Evolutionary conservation across 225 moss, liverwort and hornwort species (phyloP), one percentile per base, ranked within the genome.

Genomic region (Bryoerythrophyllum caledonicum): DNA sequence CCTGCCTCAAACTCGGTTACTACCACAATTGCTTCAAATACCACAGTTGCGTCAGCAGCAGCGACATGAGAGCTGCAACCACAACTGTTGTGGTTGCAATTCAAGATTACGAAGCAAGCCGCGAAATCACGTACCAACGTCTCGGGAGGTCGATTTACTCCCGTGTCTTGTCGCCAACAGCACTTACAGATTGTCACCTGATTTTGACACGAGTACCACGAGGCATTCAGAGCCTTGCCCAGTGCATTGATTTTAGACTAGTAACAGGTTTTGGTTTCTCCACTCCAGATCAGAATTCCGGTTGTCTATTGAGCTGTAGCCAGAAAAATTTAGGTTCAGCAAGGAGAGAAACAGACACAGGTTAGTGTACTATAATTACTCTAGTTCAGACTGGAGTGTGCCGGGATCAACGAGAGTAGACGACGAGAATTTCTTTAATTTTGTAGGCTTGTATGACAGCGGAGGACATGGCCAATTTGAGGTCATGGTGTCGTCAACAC

Each of bases 41-140:
- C 74, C 27, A 63, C 17, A 51, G 62, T 63, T 35, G 73, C 51
- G 35, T 52, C 56, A 66, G 65, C 12, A 66, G 65, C 12, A 30
- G 48, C 19, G 48, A 61, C 59, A 53, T 61, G 41, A 65, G 44
- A 66, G 48, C 38, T 34, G 34, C 35, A 20, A 9, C 24, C 46
- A 40, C 40, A 40, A 10, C 40, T 15, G n/a, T 69, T 6, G 8
- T 48, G 35, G 23, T 27, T 59, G 5, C 6, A 46, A 19, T 27
- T 48, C 48, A 27, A 1, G 10, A 10, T 27, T 5, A 48, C 46
- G 17, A 5, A 26, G 26, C n/a, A 26, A 13, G 20, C 27, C 9
- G 15, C 8, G 12, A 26, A 60, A 17, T 6, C 26, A n/a, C 19
- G 56, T 57, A 30, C 43, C 25, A 27, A 25, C 38, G 10, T 38